phyloP scores from a whole-genome alignment of 768 basidiomycete genomes.

The Boletellus sp. region DNA sequence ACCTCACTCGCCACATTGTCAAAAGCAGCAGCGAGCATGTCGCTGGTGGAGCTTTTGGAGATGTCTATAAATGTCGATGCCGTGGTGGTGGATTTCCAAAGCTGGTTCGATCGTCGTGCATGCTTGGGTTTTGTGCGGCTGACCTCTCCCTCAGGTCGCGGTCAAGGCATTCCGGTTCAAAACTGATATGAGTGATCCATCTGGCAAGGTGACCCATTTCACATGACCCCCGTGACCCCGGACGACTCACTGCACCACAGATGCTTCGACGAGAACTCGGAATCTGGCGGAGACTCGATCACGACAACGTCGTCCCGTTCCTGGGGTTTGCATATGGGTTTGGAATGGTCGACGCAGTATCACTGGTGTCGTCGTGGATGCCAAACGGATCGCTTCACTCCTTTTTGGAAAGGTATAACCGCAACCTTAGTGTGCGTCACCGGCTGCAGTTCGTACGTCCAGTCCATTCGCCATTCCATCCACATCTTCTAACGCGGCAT shows the following conservation, averaged over 20 bases:
- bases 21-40: too few species aligned
- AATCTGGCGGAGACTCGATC: too few species aligned
- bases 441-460: background rate
- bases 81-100: background rate
- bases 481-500: background rate
- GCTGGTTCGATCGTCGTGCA: background rate
- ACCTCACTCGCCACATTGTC: too few species aligned
- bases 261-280: too few species aligned
- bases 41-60: slow-evolving; percentile 8
- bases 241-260: too few species aligned
- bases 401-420: slow-evolving; percentile 12
- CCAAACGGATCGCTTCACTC: slow-evolving; percentile 21
- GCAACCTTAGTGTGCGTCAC: background rate
- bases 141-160: slow-evolving; percentile 5
- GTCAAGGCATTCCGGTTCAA: slow-evolving; percentile 14
- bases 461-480: background rate
- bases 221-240: too few species aligned
- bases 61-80: slow-evolving; percentile 5
- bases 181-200: too few species aligned
- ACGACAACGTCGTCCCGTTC: too few species aligned
- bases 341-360: slow-evolving; percentile 16
- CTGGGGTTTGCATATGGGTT: too few species aligned
- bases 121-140: background rate
- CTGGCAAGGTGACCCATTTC: too few species aligned
- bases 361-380: slow-evolving; percentile 29